A percentile compares a stretch with the other conserved stretches of the same genome.
Evolutionary conservation across 768 basidiomycete species (phyloP).

Genomic region (Tricholoma terreum): DNA sequence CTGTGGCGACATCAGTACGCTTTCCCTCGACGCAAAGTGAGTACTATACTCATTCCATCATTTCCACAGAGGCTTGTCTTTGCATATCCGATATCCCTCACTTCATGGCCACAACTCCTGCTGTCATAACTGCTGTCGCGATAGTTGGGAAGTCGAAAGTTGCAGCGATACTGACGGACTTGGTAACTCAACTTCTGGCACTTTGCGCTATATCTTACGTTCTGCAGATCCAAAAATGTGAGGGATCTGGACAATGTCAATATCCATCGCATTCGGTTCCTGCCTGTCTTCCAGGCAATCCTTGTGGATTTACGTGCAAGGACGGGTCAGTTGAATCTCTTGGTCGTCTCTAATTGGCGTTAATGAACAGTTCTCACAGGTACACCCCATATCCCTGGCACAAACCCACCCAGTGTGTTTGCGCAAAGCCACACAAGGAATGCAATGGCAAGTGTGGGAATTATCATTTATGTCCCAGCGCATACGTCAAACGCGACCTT

Average conservation of each 20-base stretch:
- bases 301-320: conserved; percentile 46
- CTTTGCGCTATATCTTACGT: not conserved
- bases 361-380: conserved; percentile 6
- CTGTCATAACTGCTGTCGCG: conserved; percentile 26
- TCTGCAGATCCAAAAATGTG: conserved; percentile 22
- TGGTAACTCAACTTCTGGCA: conserved; percentile 27
- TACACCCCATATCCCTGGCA: conserved; percentile 28
- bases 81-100: conserved; percentile 38
- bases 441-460: conserved; percentile 51
- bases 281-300: conserved; percentile 30
- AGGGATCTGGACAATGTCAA: conserved; percentile 25
- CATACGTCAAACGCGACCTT: conserved; percentile 30
- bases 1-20: conserved; percentile 32
- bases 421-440: conserved; percentile 36
- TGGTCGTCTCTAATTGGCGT: not conserved
- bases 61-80: conserved; percentile 36
- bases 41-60: not conserved
- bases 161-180: conserved; percentile 25
- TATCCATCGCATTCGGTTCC: conserved; percentile 42
- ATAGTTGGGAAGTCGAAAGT: conserved; percentile 30
- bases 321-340: conserved; percentile 33
- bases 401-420: conserved; percentile 39
- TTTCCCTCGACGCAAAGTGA: not conserved
- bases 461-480: conserved; percentile 32
- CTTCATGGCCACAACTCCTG: conserved; percentile 30